Base-by-base conservation (phyloP, 495 filamentous ascomycete species). In the Tuber indicum region DNA sequence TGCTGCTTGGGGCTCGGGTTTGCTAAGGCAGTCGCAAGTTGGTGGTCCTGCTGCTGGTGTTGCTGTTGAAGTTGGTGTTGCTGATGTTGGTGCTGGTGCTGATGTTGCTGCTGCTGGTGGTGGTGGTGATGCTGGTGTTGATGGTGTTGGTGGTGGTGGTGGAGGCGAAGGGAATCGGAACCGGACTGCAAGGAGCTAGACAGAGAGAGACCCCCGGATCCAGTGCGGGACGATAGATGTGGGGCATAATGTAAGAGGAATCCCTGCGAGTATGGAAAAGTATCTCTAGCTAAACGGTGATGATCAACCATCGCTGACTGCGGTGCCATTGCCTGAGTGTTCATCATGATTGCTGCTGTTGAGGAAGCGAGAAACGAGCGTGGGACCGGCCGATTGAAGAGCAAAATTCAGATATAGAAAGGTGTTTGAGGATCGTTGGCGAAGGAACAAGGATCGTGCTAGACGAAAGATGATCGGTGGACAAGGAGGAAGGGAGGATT, bases 311-410 rank as follows among this genome's bases (percentile, higher is more conserved):
- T 66, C 26, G 58, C 58, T 36, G 58, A 66, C 26, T 66, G 58
- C 26, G 58, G 58, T 14, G 58, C 58, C 58, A 66, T 66, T 66
- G 58, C 58, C 26, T 66, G 58, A 17, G 78, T 70, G 74, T 80
- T 80, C 78, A 80, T 80, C 78, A 80, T 80, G 46, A 74, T 76
- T 76, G 73, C 45, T 70, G 71, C 62, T 66, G 77, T 78, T 75
- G 73, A 39, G 46, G 75, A 45, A 52, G 70, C 66, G 46, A 79
- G 78, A 80, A 80, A 80, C 78, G 78, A 80, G 78, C 77, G 78
- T 80, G 74, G 78, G 77, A 70, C 77, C 79, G 78, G 73, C 77
- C 45, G 77, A 80, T 79, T 79, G 77, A 26, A 76, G 73, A 76
- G 70, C 74, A 17, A 26, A 58, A 69, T 47, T 76, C 74, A 80